Conservation (phyloP, 148 eudicot genomes). For the Camellia sinensis region DNA sequence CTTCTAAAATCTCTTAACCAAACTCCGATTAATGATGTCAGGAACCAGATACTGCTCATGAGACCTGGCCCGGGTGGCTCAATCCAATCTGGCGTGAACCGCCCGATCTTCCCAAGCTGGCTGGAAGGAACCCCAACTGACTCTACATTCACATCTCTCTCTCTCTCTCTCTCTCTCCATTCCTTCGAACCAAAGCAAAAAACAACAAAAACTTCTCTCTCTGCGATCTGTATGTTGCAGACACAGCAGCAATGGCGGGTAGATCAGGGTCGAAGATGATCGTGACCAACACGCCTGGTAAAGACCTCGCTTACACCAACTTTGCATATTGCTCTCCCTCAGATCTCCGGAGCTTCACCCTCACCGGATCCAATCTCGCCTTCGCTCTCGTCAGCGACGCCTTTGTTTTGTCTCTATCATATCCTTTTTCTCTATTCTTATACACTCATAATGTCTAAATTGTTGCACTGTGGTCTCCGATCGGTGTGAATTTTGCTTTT, state of each 20-base stretch:
- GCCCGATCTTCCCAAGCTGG: too few relatives aligned
- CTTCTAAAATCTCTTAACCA: too few relatives aligned
- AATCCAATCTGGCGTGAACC: too few relatives aligned
- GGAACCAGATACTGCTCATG: too few relatives aligned
- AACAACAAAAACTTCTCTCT: background rate
- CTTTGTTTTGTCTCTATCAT: conserved; percentile 59
- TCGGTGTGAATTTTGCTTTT: background rate
- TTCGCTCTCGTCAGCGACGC: conserved; percentile 44
- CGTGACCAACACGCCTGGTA: conserved; percentile 61
- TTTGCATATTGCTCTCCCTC: conserved; percentile 52
- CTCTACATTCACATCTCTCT: too few relatives aligned
- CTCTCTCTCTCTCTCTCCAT: background rate
- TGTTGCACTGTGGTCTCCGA: background rate
- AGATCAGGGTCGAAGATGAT: conserved; percentile 43
- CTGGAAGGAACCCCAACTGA: background rate
- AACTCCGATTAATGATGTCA: too few relatives aligned
- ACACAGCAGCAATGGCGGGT: conserved; percentile 26
- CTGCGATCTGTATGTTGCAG: conserved; percentile 9
- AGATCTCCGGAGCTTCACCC: conserved; percentile 50
- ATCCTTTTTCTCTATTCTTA: conserved; percentile 43
- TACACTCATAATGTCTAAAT: too few relatives aligned
- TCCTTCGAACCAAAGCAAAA: background rate
- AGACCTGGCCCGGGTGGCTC: too few relatives aligned
- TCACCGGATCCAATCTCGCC: conserved; percentile 49
- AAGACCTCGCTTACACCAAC: conserved; percentile 62